Base-by-base conservation (phyloP, 2,329 filamentous ascomycete species). In the Fusarium sp. region DNA sequence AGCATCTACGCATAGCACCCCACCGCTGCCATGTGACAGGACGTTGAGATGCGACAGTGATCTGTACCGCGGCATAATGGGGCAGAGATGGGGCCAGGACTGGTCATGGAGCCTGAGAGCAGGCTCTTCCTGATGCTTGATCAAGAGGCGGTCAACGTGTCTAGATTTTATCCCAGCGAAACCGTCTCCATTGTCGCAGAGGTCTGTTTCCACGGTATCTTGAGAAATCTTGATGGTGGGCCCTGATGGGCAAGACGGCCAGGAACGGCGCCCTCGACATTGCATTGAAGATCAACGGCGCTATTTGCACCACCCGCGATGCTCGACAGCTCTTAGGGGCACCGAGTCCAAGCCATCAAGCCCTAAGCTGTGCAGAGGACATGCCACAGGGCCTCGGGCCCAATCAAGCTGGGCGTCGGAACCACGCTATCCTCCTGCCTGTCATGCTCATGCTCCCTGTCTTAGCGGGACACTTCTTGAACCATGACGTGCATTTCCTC, bases 401-500 rank as follows among this genome's bases (percentile, higher is more conserved):
- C 66, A 71, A 70, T 71, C 63, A 68, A 66, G 62, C 66, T 49
- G 64, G 49, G 36, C 50, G 16, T 57, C 44, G 46, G 53, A 66
- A 64, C 69, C 68, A 63, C 67, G 61, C 71, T 69, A 76, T 67
- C 68, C 23, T 67, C 31, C 66, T 69, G 62, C 62, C 58, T 70
- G 69, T 64, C 67, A 70, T 51, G 55, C 59, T 64, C 73, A 72
- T 69, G 64, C 55, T 70, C 70, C 72, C 69, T 68, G 65, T 72
- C 69, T 53, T 69, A 62, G 69, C 67, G 69, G 70, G 67, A 68
- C 58, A 62, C 64, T 61, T 73, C 70, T 73, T 68, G 64, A 74
- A 74, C 73, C 73, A 74, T 74, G 73, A 74, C 73, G 73, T 74
- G 73, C 73, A 74, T 74, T 69, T 49, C 46, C 53, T 64, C 56